Evolutionary conservation across 2,329 filamentous ascomycete genomes (phyloP).

Genomic region (Ophiognomonia clavigignenti-juglandacearum): DNA sequence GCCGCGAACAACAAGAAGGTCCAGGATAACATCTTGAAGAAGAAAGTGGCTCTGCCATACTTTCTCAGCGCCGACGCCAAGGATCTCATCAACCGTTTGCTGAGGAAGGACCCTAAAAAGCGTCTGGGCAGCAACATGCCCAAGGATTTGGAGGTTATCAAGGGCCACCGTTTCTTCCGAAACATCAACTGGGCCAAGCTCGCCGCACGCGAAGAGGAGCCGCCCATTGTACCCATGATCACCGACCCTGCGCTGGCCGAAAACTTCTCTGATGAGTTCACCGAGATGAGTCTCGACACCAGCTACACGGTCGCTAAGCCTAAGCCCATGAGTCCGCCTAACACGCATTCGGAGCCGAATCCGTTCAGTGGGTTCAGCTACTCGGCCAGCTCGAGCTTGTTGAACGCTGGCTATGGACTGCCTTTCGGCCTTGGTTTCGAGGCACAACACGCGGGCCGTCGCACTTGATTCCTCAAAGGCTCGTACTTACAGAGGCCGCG

Average conservation of each 20-base stretch:
- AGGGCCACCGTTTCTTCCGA: conserved; percentile 92
- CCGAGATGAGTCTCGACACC: conserved; percentile 75
- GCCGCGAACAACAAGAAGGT: conserved; percentile 92
- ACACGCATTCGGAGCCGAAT: conserved; percentile 41
- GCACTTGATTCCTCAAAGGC: no score
- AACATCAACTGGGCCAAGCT: conserved; percentile 94
- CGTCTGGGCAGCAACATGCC: conserved; percentile 84
- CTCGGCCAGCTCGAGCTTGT: conserved; percentile 52
- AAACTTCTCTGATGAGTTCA: conserved; percentile 95
- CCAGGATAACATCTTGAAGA: conserved; percentile 90
- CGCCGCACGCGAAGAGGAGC: conserved; percentile 73
- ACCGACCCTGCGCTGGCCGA: conserved; percentile 94
- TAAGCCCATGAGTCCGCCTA: conserved; percentile 36
- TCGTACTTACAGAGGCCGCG: no score
- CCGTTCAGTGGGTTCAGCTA: conserved; percentile 62
- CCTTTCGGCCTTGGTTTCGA: not conserved
- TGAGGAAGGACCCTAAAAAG: conserved; percentile 90
- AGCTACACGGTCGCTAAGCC: conserved; percentile 22
- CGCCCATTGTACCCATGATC: conserved; percentile 88
- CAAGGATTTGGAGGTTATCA: conserved; percentile 79
- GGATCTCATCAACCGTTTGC: conserved; percentile 81
- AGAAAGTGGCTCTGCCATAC: conserved; percentile 85
- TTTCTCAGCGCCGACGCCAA: conserved; percentile 90
- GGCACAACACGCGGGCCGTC: no score
- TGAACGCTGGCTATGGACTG: conserved; percentile 8